Evolutionary conservation across 768 basidiomycete species (phyloP).

Genomic region (Sistotremastrum niveocremeum): DNA sequence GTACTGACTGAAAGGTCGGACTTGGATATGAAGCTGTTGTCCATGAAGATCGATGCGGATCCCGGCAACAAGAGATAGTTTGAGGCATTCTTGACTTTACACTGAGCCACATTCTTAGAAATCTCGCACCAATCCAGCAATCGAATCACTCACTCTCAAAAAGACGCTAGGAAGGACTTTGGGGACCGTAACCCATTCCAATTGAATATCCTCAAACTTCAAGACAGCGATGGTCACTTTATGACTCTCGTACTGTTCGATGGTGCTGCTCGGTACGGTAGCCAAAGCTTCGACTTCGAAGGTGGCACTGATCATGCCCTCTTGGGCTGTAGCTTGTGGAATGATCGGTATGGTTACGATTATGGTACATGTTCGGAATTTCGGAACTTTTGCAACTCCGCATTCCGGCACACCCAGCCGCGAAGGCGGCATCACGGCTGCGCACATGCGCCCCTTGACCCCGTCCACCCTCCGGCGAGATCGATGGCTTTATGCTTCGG

Average conservation of each 20-base stretch:
- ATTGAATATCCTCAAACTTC: conserved; percentile 25
- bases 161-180: conserved; percentile 6
- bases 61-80: conserved; percentile 45
- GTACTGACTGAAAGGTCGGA: conserved; percentile 21
- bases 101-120: conserved; percentile 15
- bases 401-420: too few species aligned
- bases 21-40: conserved; percentile 44
- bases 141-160: conserved; percentile 2
- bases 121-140: too few species aligned
- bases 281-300: conserved; percentile 38
- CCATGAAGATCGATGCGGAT: conserved; percentile 38
- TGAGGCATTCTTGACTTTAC: conserved; percentile 41
- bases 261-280: conserved; percentile 40
- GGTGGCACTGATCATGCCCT: conserved; percentile 13
- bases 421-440: too few species aligned
- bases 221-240: conserved; percentile 39
- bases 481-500: too few species aligned
- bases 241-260: conserved; percentile 23
- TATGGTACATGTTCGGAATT: too few species aligned
- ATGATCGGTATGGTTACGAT: too few species aligned
- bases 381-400: too few species aligned
- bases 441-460: too few species aligned
- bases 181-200: conserved; percentile 10
- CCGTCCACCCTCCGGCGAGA: too few species aligned
- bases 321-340: too few species aligned